A percentile compares a stretch with the other conserved stretches of the same genome.
Conservation (phyloP, 305 asterid genomes). For the Ilex paraguariensis region DNA sequence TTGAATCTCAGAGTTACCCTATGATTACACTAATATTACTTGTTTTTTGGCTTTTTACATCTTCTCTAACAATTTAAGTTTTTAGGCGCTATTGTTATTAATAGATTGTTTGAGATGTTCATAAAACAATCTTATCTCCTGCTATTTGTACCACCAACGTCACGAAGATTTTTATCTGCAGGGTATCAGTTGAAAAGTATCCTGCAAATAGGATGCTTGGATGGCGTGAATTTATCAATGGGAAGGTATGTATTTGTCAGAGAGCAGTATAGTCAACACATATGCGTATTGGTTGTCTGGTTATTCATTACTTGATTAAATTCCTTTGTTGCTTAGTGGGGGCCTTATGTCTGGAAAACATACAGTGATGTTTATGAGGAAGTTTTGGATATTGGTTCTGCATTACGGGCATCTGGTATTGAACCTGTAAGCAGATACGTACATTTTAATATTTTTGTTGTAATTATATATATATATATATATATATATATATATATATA, state of each 20-base stretch:
- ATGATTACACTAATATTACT: not conserved
- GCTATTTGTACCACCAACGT: not conserved
- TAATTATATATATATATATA: no score
- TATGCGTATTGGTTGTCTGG: not conserved
- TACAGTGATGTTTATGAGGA: slow-evolving; percentile 73
- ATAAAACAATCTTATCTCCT: not conserved
- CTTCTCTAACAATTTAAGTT: not conserved
- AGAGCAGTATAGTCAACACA: not conserved
- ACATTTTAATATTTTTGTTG: not conserved
- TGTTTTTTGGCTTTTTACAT: not conserved
- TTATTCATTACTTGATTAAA: not conserved
- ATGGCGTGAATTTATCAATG: slow-evolving; percentile 61
- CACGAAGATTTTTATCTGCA: slow-evolving; percentile 22
- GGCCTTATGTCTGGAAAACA: slow-evolving; percentile 85
- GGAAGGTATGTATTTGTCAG: slow-evolving; percentile 36
- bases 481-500: no score
- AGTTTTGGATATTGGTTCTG: slow-evolving; percentile 63
- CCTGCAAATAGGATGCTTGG: slow-evolving; percentile 86
- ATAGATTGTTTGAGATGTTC: no score
- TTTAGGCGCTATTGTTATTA: no score
- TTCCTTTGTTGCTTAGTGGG: slow-evolving; percentile 50
- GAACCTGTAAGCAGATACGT: slow-evolving; percentile 55
- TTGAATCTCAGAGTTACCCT: not conserved
- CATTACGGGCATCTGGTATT: slow-evolving; percentile 62
- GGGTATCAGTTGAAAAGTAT: slow-evolving; percentile 58